Base-by-base conservation (phyloP, 202 grass and related monocot genomes). In the Dendrocalamus latiflorus region DNA sequence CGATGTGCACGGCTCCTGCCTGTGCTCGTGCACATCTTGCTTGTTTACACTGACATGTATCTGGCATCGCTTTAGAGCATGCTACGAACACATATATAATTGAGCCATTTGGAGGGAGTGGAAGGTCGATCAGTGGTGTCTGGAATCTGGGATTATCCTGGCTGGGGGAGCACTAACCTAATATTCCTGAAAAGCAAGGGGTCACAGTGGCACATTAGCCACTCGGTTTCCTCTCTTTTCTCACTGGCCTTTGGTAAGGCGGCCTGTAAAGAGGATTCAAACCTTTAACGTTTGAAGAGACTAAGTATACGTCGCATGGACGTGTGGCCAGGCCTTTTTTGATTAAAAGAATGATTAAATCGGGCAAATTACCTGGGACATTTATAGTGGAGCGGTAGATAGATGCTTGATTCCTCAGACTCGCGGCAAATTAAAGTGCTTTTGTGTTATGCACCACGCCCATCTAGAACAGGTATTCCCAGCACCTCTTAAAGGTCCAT, bases 21-120 rank as follows among this genome's bases (percentile, higher is more conserved):
- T 37, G 84, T 45, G 48, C 5, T 17, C 65, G 30, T 42, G 69
- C 6, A 65, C 42, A 60, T 73, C 34, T 59, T 81, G 71, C 72
- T 77, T 81, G 65, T 72, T 77, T 82, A 51, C 58, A 2, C 47
- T 0, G 21, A 42, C 66, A 85, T 33, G 63, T 81, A 84, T 85
- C 76, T 20, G 36, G 43, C 65, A 18, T 81, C 71, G 73, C 83
- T 86, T 78, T 73, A 67, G 54, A 49, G 72, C 56, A 22, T 16
- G 56, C 67, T 68, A 58, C 42, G 24, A n/a, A n/a, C 61, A 15
- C 33, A 12, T n/a, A 56, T 66, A 89, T 36, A 36, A 84, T 72
- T 22, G 58, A 48, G 26, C 18, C 3, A 38, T 75, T 74, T 44
- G 18, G 11, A 11, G 16, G 51, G 41, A 30, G 65, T 71, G 65